Percentiles rank a stretch among this genome's conserved stretches.
phyloP scores from a whole-genome alignment of 2,329 filamentous ascomycete species.

The Xylariaceae sp. region DNA sequence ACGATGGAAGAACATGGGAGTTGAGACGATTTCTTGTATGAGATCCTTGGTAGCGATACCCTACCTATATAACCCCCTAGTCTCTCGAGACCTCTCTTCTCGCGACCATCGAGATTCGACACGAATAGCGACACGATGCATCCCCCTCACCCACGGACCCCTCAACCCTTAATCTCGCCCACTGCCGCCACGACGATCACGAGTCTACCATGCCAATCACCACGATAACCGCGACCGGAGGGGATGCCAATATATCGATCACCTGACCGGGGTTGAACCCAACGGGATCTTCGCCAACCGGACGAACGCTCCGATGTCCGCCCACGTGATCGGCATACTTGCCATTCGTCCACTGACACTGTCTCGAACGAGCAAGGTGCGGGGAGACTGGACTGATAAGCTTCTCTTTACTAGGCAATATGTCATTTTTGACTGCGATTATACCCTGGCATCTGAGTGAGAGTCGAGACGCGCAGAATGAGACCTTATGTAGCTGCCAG shows the following conservation, averaged over 20 bases:
- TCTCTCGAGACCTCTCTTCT: too few relatives aligned
- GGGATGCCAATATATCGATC: constrained; percentile 8
- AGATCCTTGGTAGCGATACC: background rate
- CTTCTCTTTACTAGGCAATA: too few relatives aligned
- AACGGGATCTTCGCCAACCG: background rate
- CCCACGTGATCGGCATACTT: constrained; percentile 19
- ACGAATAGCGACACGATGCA: too few relatives aligned
- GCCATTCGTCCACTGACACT: background rate
- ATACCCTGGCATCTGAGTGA: too few relatives aligned
- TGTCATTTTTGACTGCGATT: too few relatives aligned
- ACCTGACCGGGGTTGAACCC: constrained; percentile 15
- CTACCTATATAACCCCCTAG: constrained; percentile 2
- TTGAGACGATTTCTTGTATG: background rate
- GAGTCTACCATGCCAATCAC: background rate
- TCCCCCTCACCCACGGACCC: too few relatives aligned
- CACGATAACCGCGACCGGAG: background rate
- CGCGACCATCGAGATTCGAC: too few relatives aligned
- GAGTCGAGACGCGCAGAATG: too few relatives aligned
- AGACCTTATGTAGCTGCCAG: too few relatives aligned
- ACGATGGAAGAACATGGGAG: background rate
- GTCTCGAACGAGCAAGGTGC: too few relatives aligned
- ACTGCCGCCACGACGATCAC: background rate
- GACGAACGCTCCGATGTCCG: constrained; percentile 14
- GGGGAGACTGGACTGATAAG: too few relatives aligned
- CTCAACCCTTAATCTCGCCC: background rate